Base-by-base conservation (phyloP, 1,284 basidiomycete genomes). In the Abortiporus biennis region DNA sequence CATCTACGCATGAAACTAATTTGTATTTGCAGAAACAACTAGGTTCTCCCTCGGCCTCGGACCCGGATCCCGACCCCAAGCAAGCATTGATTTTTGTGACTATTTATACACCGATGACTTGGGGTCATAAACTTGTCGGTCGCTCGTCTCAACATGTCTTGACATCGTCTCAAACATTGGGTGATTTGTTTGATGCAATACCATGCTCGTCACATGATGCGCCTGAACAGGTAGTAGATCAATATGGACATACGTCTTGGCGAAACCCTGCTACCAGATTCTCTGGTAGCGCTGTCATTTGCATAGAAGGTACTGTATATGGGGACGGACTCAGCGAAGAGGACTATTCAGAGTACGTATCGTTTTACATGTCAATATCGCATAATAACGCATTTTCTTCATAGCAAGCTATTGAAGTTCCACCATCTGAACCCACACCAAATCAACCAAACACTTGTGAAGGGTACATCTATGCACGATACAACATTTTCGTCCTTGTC, bases 141-240 rank as follows among this genome's bases (percentile, higher is more conserved):
- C 77, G 81, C 22, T 64, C 70, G 43, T 87, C 85, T 13, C 80
- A 81, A 50, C 83, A 87, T 54, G 72, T 70, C 12, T 55, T 85
- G 4, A 55, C 83, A 6, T 78, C 83, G n/a, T 80, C 76, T 1
- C 82, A 89, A 51, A 84, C 76, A 0, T 69, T 90, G 1, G 71
- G 68, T n/a, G 80, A 87, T 48, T 56, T 90, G 8, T 72, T 72
- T 43, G 62, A 71, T 4, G 59, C 63, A n/a, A 72, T 90, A 21
- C 75, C 78, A 11, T 90, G 87, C 53, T 55, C 67, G 6, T 79
- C 77, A 2, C 77, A 76, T 40, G 74, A 78, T 36, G 59, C 78
- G 17, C 70, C 73, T 1, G 49, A 54, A 19, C 72, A 78, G 47
- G 45, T 52, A 15, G 36, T 58, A 8, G 54, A 62, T 23, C 54